Conservation (phyloP, 176 grass and related monocot genomes). For the Calamus simplicifolius region DNA sequence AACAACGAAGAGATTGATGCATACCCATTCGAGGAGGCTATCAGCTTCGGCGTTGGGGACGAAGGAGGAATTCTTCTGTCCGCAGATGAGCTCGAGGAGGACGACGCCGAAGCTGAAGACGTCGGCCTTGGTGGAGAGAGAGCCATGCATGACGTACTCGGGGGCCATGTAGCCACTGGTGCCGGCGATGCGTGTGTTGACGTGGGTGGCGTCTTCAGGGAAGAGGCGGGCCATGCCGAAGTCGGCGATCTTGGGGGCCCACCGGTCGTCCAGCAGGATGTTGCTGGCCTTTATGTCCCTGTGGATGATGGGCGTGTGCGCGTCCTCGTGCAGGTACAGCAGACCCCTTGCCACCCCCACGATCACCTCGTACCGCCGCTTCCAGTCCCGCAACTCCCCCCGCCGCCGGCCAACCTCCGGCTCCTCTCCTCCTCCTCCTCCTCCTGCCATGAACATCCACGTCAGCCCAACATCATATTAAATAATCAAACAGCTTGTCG, state of each 20-base stretch:
- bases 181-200: constrained; percentile 64
- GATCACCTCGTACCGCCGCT: constrained; percentile 58
- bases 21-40: constrained; percentile 79
- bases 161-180: constrained; percentile 99
- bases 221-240: constrained; percentile 95
- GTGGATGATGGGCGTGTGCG: constrained; percentile 96
- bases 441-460: too few species aligned
- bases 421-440: too few species aligned
- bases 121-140: constrained; percentile 79
- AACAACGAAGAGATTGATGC: neutral
- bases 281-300: constrained; percentile 99
- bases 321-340: constrained; percentile 93
- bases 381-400: constrained; percentile 50
- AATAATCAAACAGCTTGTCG: too few species aligned
- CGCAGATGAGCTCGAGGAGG: constrained; percentile 69
- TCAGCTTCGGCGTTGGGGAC: constrained; percentile 29
- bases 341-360: constrained; percentile 81
- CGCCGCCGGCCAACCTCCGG: constrained; percentile 1
- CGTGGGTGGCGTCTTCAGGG: constrained; percentile 29
- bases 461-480: too few species aligned
- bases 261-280: constrained; percentile 77
- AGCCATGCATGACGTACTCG: constrained; percentile 90
- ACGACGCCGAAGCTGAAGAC: constrained; percentile 98
- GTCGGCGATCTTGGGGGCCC: constrained; percentile 92
- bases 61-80: constrained; percentile 69